These are phyloP conservation scores for Globisporangium carolinianum DNA, from an alignment of 352 stramenopile genomes.

Conservation along the genomic window DNA sequence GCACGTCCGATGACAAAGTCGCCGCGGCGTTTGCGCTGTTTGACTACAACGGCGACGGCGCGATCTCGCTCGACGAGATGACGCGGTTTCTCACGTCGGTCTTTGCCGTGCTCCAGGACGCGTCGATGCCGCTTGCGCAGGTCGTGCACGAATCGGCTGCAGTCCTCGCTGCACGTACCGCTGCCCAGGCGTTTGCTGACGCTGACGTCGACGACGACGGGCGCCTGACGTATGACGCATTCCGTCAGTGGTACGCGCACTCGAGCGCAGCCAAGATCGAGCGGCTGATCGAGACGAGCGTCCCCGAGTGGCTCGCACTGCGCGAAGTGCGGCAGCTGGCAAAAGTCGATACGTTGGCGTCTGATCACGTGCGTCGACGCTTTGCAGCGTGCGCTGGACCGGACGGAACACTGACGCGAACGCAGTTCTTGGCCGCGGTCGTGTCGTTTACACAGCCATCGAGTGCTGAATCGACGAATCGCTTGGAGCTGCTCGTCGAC, in stretches of 20 bases:
- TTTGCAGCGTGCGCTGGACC: constrained; percentile 58
- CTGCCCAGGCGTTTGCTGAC: constrained; percentile 67
- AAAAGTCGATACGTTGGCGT: constrained; percentile 60
- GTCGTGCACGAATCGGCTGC: constrained; percentile 49
- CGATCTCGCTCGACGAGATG: constrained; percentile 84
- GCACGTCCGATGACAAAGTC: constrained; percentile 70
- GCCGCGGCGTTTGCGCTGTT: constrained; percentile 74
- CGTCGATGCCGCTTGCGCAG: constrained; percentile 43
- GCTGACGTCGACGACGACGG: constrained; percentile 63
- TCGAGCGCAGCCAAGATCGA: constrained; percentile 74
- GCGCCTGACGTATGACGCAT: constrained; percentile 68
- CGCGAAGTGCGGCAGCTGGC: constrained; percentile 74
- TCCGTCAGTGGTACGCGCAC: constrained; percentile 75
- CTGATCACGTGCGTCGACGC: constrained; percentile 69
- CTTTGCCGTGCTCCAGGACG: constrained; percentile 80
- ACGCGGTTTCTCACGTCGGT: constrained; percentile 77
- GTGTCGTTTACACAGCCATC: constrained; percentile 27
- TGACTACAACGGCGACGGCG: constrained; percentile 81
- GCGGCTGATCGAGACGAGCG: constrained; percentile 70
- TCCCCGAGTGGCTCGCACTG: constrained; percentile 68
- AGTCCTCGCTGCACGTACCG: constrained; percentile 53
- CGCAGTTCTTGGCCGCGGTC: constrained; percentile 56
- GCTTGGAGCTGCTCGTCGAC: constrained; percentile 58
- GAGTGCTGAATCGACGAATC: constrained; percentile 26
- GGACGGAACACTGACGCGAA: constrained; percentile 64